A percentile compares a stretch with the other conserved stretches of the same genome.
Conservation (phyloP, 2,329 filamentous ascomycete genomes). For the Hortaea werneckii region DNA sequence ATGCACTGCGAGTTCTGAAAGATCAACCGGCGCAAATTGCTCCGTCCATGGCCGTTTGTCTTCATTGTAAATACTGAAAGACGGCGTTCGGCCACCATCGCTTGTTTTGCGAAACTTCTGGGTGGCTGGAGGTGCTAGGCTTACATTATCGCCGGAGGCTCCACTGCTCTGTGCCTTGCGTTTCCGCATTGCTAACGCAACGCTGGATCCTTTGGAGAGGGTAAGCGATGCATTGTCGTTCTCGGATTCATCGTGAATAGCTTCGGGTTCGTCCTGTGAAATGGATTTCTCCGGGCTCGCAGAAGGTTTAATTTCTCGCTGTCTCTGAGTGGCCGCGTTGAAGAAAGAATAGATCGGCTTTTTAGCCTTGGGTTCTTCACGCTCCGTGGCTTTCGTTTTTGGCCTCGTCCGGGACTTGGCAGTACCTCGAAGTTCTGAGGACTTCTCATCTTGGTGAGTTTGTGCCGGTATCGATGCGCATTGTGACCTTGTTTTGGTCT, state of each 20-base stretch:
- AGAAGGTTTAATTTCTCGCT: conserved; percentile 27
- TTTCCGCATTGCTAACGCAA: conserved; percentile 24
- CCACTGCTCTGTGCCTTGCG: conserved; percentile 19
- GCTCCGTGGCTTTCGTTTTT: conserved; percentile 15
- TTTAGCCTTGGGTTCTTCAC: conserved; percentile 26
- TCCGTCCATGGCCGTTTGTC: conserved; percentile 78
- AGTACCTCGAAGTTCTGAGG: conserved; percentile 2
- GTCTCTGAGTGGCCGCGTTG: conserved; percentile 33
- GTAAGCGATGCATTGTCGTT: conserved; percentile 15
- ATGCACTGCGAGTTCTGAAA: conserved; percentile 85
- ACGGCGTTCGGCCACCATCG: conserved; percentile 24
- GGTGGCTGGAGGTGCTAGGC: conserved; percentile 17
- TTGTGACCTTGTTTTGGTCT: conserved; percentile 1
- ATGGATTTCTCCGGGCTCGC: conserved; percentile 32
- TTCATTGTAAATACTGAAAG: conserved; percentile 26
- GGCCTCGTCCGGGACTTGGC: conserved; percentile 7
- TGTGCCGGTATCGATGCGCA: conserved; percentile 2
- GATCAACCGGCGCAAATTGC: conserved; percentile 60
- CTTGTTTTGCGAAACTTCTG: conserved; percentile 37
- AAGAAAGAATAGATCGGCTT: conserved; percentile 42
- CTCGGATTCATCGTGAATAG: conserved; percentile 24
- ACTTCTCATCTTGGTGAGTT: conserved; percentile 6
- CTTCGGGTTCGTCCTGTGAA: conserved; percentile 14
- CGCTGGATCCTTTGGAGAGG: conserved; percentile 23
- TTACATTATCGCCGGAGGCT: conserved; percentile 8